Conservation (phyloP, 441 rosid genomes). For the Bocquillonia castaneifolia region DNA sequence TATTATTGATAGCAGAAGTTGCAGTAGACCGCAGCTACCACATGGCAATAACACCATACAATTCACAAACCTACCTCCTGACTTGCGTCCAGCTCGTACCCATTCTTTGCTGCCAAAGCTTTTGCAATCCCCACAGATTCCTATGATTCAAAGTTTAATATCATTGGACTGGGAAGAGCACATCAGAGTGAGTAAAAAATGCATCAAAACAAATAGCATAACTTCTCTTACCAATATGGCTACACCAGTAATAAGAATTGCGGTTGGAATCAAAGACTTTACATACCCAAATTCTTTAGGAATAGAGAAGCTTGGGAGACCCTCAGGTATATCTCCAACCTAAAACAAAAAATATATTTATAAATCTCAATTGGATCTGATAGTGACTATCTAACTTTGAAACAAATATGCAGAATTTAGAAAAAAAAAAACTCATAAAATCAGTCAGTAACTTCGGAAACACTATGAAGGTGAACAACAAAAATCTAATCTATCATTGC, state of each 20-base stretch:
- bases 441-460: background rate
- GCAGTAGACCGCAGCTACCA: slow-evolving; percentile 9
- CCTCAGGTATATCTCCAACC: slow-evolving; percentile 96
- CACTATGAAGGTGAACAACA: slow-evolving; percentile 5
- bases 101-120: slow-evolving; percentile 91
- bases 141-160: slow-evolving; percentile 35
- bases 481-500: background rate
- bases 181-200: slow-evolving; percentile 16
- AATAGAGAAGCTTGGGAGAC: slow-evolving; percentile 80
- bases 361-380: slow-evolving; percentile 20
- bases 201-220: slow-evolving; percentile 18
- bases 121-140: slow-evolving; percentile 97
- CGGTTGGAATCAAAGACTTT: slow-evolving; percentile 73
- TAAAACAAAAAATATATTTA: slow-evolving; percentile 37
- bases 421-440: background rate
- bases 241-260: slow-evolving; percentile 89
- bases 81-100: slow-evolving; percentile 87
- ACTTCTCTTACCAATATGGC: slow-evolving; percentile 81
- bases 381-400: background rate
- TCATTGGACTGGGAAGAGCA: slow-evolving; percentile 13
- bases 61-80: slow-evolving; percentile 59
- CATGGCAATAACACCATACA: slow-evolving; percentile 3
- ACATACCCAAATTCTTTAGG: slow-evolving; percentile 58
- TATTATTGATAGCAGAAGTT: background rate
- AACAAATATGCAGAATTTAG: background rate